These are phyloP conservation scores for Phytopythium aichiense DNA, from an alignment of 352 stramenopile genomes.

Conservation along the genomic window DNA sequence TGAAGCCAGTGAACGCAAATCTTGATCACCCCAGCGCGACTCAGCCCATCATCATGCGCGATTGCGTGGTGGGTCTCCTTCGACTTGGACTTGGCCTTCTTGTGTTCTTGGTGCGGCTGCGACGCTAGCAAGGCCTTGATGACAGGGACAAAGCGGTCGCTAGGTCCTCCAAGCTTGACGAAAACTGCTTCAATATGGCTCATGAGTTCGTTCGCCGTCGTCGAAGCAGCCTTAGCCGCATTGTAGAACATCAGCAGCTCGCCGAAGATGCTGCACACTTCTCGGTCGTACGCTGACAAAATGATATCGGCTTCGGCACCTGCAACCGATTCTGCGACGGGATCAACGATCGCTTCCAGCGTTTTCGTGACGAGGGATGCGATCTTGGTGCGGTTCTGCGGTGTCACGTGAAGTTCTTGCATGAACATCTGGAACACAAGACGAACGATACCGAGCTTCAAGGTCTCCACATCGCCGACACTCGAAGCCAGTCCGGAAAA, in stretches of 20 bases:
- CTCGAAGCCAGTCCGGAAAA: conserved; percentile 20
- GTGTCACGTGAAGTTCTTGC: conserved; percentile 78
- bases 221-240: conserved; percentile 29
- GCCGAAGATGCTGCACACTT: conserved; percentile 72
- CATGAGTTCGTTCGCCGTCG: conserved; percentile 7
- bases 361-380: conserved; percentile 41
- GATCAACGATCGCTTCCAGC: conserved; percentile 44
- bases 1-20: conserved; percentile 67
- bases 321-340: conserved; percentile 19
- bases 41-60: conserved; percentile 12
- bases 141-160: conserved; percentile 22
- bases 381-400: conserved; percentile 66
- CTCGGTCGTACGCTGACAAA: conserved; percentile 44
- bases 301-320: background rate
- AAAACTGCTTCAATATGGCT: conserved; percentile 39
- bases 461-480: conserved; percentile 4
- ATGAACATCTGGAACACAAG: conserved; percentile 75
- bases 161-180: conserved; percentile 21
- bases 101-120: conserved; percentile 4
- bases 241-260: conserved; percentile 70
- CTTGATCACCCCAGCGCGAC: conserved; percentile 65
- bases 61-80: conserved; percentile 6
- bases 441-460: conserved; percentile 44
- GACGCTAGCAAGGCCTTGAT: conserved; percentile 37
- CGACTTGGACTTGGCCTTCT: conserved; percentile 1